These are phyloP conservation scores for Xylariaceae sp. DNA, from an alignment of 2,329 filamentous ascomycete genomes.

Conservation along the genomic window DNA sequence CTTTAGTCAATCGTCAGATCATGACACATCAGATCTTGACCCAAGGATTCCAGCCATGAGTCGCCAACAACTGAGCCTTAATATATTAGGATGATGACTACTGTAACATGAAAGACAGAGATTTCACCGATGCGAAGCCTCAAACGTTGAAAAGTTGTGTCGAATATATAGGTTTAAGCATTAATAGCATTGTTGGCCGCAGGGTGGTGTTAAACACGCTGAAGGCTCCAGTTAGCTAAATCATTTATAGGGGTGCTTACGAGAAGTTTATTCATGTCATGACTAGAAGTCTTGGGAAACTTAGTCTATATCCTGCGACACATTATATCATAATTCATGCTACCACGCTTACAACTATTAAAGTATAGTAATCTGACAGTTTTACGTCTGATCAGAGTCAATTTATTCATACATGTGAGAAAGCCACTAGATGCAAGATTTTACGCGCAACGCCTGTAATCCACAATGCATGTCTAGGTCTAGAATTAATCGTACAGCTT, in stretches of 20 bases:
- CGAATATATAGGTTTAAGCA: slow-evolving; percentile 12
- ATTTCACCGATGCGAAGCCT: background rate
- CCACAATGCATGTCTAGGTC: too few relatives aligned
- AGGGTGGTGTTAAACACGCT: background rate
- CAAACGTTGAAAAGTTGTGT: background rate
- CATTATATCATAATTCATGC: slow-evolving; percentile 16
- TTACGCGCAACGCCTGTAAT: too few relatives aligned
- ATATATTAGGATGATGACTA: background rate
- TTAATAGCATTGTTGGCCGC: slow-evolving; percentile 21
- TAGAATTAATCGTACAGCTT: too few relatives aligned
- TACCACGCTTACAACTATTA: too few relatives aligned
- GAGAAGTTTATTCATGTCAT: slow-evolving; percentile 17
- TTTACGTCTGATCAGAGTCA: too few relatives aligned
- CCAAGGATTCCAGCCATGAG: slow-evolving; percentile 38
- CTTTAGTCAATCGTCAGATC: slow-evolving; percentile 38
- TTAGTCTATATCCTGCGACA: slow-evolving; percentile 15
- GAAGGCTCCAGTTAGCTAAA: slow-evolving; percentile 2
- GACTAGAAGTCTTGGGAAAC: slow-evolving; percentile 11
- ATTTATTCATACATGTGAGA: too few relatives aligned
- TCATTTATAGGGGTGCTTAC: slow-evolving; percentile 15
- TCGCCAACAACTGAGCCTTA: background rate
- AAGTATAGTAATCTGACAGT: too few relatives aligned
- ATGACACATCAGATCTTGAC: slow-evolving; percentile 42
- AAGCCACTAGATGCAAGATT: too few relatives aligned
- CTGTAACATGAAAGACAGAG: background rate